A percentile compares a stretch with the other conserved stretches of the same genome.
These are phyloP conservation scores for Ustilago bromivora DNA, from an alignment of 1,284 basidiomycete species.

Conservation along the genomic window DNA sequence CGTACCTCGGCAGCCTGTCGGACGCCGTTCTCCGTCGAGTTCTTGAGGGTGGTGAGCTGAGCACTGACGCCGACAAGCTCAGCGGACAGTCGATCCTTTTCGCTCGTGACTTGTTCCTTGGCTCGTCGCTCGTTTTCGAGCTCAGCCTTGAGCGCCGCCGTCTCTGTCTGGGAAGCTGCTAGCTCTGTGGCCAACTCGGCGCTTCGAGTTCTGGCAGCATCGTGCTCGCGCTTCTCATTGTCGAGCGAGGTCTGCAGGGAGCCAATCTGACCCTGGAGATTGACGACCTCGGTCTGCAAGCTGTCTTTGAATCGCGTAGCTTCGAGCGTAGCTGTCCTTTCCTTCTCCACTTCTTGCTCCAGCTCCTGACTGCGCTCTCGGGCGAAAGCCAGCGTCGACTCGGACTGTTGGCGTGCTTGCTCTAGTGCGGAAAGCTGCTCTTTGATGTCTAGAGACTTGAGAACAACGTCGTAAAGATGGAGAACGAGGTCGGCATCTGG, in stretches of 20 bases:
- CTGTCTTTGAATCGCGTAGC: conserved; percentile 35
- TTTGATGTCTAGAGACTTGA: conserved; percentile 25
- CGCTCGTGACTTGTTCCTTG: conserved; percentile 45
- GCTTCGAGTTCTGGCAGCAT: conserved; percentile 36
- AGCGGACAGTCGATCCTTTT: conserved; percentile 44
- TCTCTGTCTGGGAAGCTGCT: conserved; percentile 34
- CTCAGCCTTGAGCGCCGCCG: conserved; percentile 37
- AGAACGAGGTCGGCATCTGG: conserved; percentile 44
- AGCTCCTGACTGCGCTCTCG: conserved; percentile 24
- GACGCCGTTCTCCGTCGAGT: conserved; percentile 47
- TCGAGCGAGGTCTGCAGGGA: conserved; percentile 39
- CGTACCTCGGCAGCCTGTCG: conserved; percentile 48
- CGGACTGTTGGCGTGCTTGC: conserved; percentile 15
- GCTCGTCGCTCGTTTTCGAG: conserved; percentile 46
- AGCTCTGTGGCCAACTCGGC: conserved; percentile 34
- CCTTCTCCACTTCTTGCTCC: conserved; percentile 29
- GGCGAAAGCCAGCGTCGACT: background rate
- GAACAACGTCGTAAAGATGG: conserved; percentile 40
- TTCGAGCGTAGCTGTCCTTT: conserved; percentile 16
- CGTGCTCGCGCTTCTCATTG: conserved; percentile 40
- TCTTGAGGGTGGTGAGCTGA: conserved; percentile 45
- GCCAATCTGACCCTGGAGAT: conserved; percentile 42
- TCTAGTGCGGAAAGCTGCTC: conserved; percentile 18
- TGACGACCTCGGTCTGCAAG: conserved; percentile 41
- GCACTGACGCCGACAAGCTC: conserved; percentile 51